phyloP scores from a whole-genome alignment of 441 rosid species.

The Adansonia rubrostipa region DNA sequence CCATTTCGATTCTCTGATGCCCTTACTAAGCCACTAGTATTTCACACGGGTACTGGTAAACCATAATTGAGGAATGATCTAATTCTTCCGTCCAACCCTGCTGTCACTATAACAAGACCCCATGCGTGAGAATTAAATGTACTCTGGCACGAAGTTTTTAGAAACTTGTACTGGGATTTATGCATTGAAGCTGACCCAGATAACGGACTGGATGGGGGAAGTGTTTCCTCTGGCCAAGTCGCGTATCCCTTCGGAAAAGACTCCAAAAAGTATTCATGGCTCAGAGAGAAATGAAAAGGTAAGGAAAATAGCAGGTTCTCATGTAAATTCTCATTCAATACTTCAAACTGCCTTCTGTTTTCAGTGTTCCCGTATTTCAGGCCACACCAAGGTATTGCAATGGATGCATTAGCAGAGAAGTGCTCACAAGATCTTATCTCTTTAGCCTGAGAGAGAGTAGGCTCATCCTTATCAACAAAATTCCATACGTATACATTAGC shows the following conservation, averaged over 20 bases:
- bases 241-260: slow-evolving; percentile 85
- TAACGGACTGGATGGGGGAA: slow-evolving; percentile 52
- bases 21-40: slow-evolving; percentile 11
- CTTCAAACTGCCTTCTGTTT: slow-evolving; percentile 35
- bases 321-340: slow-evolving; percentile 29
- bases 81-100: slow-evolving; percentile 93
- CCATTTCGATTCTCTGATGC: slow-evolving; percentile 23
- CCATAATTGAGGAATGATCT: slow-evolving; percentile 92
- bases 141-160: slow-evolving; percentile 69
- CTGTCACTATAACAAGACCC: slow-evolving; percentile 93
- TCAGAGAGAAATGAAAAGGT: slow-evolving; percentile 52
- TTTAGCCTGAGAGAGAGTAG: slow-evolving; percentile 40
- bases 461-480: slow-evolving; percentile 42
- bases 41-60: slow-evolving; percentile 69
- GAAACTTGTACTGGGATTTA: slow-evolving; percentile 64
- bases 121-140: slow-evolving; percentile 69
- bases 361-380: slow-evolving; percentile 37
- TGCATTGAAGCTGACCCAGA: slow-evolving; percentile 50
- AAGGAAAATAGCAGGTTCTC: slow-evolving; percentile 40
- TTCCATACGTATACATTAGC: slow-evolving; percentile 85
- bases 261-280: slow-evolving; percentile 63
- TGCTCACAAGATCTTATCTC: slow-evolving; percentile 70
- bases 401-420: slow-evolving; percentile 73
- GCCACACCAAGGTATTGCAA: slow-evolving; percentile 90
- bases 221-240: slow-evolving; percentile 98